A percentile compares a stretch with the other conserved stretches of the same genome.
Evolutionary conservation across 2,329 filamentous ascomycete genomes (phyloP).

Genomic region (Verruconis gallopava): DNA sequence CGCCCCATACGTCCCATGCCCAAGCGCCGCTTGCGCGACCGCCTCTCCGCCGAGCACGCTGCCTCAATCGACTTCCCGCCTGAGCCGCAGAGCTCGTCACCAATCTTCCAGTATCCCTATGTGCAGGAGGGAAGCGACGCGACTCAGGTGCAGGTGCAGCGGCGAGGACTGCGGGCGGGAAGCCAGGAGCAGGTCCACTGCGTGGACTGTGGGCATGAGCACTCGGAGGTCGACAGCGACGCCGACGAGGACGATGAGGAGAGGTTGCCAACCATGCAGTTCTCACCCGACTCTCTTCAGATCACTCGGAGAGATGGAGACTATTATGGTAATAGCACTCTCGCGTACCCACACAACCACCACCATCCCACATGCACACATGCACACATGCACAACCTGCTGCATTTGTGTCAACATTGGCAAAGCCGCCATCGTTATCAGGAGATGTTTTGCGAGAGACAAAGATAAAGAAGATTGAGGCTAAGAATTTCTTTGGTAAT

Average conservation of each 20-base stretch:
- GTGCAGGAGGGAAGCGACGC: constrained; percentile 1
- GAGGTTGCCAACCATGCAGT: constrained; percentile 3
- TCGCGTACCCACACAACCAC: background rate
- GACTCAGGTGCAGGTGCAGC: constrained; percentile 2
- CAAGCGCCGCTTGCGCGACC: constrained; percentile 74
- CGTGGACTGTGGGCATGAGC: constrained; percentile 7
- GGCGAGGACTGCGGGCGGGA: constrained; percentile 3
- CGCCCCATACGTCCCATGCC: constrained; percentile 88
- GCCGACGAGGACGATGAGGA: constrained; percentile 8
- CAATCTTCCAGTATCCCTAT: constrained; percentile 62
- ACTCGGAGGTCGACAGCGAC: background rate
- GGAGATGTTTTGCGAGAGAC: constrained; percentile 10
- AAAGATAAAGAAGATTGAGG: constrained; percentile 15
- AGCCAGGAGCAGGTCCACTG: constrained; percentile 3
- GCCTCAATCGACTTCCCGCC: constrained; percentile 73
- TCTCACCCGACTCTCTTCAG: background rate
- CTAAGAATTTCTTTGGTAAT: background rate
- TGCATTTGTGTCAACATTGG: background rate
- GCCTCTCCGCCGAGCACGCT: constrained; percentile 53
- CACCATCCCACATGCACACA: too few relatives aligned
- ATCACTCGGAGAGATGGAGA: constrained; percentile 7
- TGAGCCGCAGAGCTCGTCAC: constrained; percentile 54
- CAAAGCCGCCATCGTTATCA: background rate
- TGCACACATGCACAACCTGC: too few relatives aligned
- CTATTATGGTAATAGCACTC: constrained; percentile 1